These are phyloP conservation scores for Heracleum sosnowskyi DNA, from an alignment of 129 eudicot genomes.

Conservation along the genomic window DNA sequence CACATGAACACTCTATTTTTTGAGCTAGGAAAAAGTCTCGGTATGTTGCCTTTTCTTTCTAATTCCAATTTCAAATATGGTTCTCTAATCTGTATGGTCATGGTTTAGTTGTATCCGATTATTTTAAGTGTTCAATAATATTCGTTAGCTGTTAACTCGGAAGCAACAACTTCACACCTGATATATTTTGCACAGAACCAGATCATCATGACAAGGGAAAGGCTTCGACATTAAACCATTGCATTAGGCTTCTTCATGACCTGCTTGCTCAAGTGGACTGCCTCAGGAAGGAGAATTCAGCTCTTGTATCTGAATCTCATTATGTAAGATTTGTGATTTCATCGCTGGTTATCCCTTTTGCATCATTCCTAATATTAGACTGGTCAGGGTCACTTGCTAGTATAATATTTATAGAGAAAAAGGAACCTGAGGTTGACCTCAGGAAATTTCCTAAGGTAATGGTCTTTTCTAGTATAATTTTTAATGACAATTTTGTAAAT, in stretches of 20 bases:
- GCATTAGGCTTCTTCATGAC: constrained; percentile 49
- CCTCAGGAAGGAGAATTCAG: constrained; percentile 61
- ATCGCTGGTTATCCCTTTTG: not conserved
- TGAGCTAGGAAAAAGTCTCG: constrained; percentile 47
- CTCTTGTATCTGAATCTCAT: constrained; percentile 64
- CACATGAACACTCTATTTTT: constrained; percentile 54
- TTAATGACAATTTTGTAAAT: too few relatives aligned
- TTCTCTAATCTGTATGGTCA: not conserved
- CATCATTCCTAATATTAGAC: not conserved
- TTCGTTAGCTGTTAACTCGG: not conserved
- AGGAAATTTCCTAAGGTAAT: too few relatives aligned
- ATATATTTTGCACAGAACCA: constrained; percentile 34
- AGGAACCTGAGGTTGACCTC: too few relatives aligned
- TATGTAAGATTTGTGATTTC: constrained; percentile 45
- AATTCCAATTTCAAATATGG: not conserved
- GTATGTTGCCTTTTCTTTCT: constrained; percentile 16
- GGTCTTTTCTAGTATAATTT: too few relatives aligned
- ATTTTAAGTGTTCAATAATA: not conserved
- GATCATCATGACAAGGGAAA: constrained; percentile 47
- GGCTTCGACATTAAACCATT: constrained; percentile 52
- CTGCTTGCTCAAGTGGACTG: constrained; percentile 49
- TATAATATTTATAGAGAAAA: too few relatives aligned
- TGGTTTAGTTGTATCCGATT: not conserved
- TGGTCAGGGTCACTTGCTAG: not conserved
- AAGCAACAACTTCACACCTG: not conserved